Evolutionary conservation across 202 grass and related monocot species (phyloP), one percentile per base, ranked within the genome.

Genomic region (Setaria italica): DNA sequence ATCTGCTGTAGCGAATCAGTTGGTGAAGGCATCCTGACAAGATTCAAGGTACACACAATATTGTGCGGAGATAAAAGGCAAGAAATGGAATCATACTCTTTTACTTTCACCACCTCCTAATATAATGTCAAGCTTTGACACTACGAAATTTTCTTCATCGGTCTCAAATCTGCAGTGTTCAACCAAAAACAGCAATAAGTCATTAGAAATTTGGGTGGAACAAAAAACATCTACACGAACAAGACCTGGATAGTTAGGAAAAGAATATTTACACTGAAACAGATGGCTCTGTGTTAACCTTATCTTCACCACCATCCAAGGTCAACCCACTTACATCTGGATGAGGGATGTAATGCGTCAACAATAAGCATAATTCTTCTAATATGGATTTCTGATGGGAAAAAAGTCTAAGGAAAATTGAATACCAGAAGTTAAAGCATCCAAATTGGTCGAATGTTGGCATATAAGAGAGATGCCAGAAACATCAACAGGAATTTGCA

Each of bases 401-500:
- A 79, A 63, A 43, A 88, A 15, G 14, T 82, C 62, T 78, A 80
- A 80, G 47, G 72, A 77, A 78, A 82, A 63, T 58, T 32, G 57
- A 34, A 86, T 92, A 96, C 93, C 94, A 68, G 73, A 82, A 66
- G 69, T 89, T 85, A 94, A 87, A 85, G 80, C 73, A 0, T 92
- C 90, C 84, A 90, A 90, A 74, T 70, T 89, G 77, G 85, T 82
- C 76, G 90, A 92, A 80, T 90, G 92, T 66, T 94, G 87, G 84
- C 97, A 99, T 70, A 99, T 82, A 87, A 99, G 94, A 87, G 88
- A 94, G 16, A 96, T 90, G 58, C 87, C 83, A 81, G 94, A 94
- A 87, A 99, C 88, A 85, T 89, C 67, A 83, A 99, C 83, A 74
- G 94, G 84, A 88, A 97, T 92, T 57, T 97, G 97, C 33, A 99